phyloP scores from a whole-genome alignment of 257 asterid species.

The Rhazya stricta region DNA sequence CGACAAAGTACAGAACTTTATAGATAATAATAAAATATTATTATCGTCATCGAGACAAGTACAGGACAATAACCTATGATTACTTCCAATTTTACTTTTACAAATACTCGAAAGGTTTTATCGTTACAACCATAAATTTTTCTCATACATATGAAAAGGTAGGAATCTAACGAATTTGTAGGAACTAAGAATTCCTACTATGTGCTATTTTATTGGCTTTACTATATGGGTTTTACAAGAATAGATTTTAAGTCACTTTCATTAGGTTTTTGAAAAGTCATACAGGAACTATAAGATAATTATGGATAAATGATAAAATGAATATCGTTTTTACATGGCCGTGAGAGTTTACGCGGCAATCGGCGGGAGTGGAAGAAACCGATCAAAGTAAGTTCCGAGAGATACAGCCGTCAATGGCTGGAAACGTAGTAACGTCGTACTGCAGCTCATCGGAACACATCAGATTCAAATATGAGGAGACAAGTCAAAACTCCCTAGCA shows the following conservation, averaged over 20 bases:
- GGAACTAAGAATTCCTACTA: too few species aligned
- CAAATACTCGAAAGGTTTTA: slow-evolving; percentile 6
- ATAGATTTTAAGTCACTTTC: slow-evolving; percentile 28
- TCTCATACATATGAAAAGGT: not conserved
- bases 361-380: slow-evolving; percentile 68
- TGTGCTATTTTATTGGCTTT: too few species aligned
- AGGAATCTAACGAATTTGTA: too few species aligned
- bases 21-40: not conserved
- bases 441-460: slow-evolving; percentile 32
- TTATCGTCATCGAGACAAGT: not conserved
- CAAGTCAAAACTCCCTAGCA: slow-evolving; percentile 19
- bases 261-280: slow-evolving; percentile 22
- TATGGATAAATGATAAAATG: not conserved
- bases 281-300: too few species aligned
- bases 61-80: not conserved
- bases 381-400: slow-evolving; percentile 83
- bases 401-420: slow-evolving; percentile 90
- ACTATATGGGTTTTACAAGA: too few species aligned
- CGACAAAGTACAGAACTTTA: slow-evolving; percentile 4
- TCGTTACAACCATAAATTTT: not conserved
- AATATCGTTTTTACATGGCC: not conserved
- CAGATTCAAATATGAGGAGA: slow-evolving; percentile 9
- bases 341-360: slow-evolving; percentile 60
- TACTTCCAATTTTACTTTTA: not conserved
- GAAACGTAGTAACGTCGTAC: slow-evolving; percentile 77